These are phyloP conservation scores for Citrus unshiu DNA, from an alignment of 345 rosid species.

Conservation along the genomic window DNA sequence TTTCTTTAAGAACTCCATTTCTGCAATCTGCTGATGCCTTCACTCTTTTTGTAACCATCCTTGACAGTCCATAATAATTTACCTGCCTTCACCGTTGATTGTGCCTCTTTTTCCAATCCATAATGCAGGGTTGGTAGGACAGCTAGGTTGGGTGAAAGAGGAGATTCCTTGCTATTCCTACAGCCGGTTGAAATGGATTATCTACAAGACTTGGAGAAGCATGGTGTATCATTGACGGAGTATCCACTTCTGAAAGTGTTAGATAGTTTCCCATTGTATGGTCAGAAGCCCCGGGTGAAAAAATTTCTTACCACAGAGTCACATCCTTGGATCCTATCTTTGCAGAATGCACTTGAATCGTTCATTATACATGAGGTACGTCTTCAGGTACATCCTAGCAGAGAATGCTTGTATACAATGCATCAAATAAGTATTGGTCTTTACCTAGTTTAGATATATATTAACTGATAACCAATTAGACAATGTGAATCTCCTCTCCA, in stretches of 20 bases:
- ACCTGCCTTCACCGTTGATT: neutral
- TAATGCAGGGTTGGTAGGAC: slow-evolving; percentile 92
- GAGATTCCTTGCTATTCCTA: slow-evolving; percentile 80
- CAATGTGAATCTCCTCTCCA: too few relatives aligned
- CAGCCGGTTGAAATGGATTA: slow-evolving; percentile 88
- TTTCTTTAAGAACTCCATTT: neutral
- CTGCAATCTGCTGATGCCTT: neutral
- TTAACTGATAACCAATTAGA: too few relatives aligned
- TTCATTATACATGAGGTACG: slow-evolving; percentile 54
- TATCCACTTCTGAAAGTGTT: slow-evolving; percentile 75
- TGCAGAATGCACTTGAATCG: slow-evolving; percentile 79
- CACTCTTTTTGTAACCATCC: neutral
- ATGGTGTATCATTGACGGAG: slow-evolving; percentile 72
- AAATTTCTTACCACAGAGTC: slow-evolving; percentile 53
- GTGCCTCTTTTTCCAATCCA: slow-evolving; percentile 10
- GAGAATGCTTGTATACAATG: neutral
- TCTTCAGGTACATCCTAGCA: neutral
- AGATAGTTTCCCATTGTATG: slow-evolving; percentile 54
- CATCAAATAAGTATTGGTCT: neutral
- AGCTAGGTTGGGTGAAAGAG: slow-evolving; percentile 90
- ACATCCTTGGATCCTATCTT: slow-evolving; percentile 76
- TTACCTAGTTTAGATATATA: neutral
- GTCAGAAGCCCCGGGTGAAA: slow-evolving; percentile 41
- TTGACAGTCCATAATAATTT: neutral
- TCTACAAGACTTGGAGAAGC: slow-evolving; percentile 75